Evolutionary conservation across 257 asterid genomes (phyloP).

Genomic region (Salvia rosmarinus): DNA sequence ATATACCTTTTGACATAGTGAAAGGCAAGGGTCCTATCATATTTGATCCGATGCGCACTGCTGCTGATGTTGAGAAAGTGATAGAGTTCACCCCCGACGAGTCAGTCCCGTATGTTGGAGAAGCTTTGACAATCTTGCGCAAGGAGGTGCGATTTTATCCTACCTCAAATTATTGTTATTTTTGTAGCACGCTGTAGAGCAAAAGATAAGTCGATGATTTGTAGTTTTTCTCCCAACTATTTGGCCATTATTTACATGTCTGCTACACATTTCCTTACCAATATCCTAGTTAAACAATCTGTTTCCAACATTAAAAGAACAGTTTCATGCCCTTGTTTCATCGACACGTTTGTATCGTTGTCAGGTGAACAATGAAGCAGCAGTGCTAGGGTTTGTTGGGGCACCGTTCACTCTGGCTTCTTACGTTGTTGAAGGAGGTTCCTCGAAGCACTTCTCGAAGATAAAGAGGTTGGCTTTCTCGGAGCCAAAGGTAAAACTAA

Average conservation of each 20-base stretch:
- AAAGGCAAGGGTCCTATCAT: constrained; percentile 97
- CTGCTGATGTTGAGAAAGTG: constrained; percentile 81
- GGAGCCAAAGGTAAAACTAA: constrained; percentile 91
- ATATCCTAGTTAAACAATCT: too few species aligned
- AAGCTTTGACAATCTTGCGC: constrained; percentile 86
- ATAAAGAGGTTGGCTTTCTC: constrained; percentile 91
- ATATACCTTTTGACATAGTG: constrained; percentile 94
- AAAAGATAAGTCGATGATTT: background rate
- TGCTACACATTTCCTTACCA: constrained; percentile 11
- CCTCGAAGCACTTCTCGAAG: constrained; percentile 93
- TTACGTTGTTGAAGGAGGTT: constrained; percentile 96
- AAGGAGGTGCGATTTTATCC: constrained; percentile 65
- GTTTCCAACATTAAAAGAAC: too few species aligned
- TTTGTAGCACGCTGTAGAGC: background rate
- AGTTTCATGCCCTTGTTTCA: constrained; percentile 17
- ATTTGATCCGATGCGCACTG: constrained; percentile 70
- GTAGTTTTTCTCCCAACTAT: background rate
- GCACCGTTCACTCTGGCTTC: constrained; percentile 99
- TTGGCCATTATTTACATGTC: constrained; percentile 14
- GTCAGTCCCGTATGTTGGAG: constrained; percentile 95
- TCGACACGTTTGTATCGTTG: constrained; percentile 25
- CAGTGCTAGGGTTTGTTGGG: constrained; percentile 97
- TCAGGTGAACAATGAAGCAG: constrained; percentile 95
- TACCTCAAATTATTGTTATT: background rate
- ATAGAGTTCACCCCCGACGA: constrained; percentile 86